Evolutionary conservation across 768 basidiomycete genomes (phyloP), one percentile per base, ranked within the genome.

Genomic region (Antrodiella citrinella): DNA sequence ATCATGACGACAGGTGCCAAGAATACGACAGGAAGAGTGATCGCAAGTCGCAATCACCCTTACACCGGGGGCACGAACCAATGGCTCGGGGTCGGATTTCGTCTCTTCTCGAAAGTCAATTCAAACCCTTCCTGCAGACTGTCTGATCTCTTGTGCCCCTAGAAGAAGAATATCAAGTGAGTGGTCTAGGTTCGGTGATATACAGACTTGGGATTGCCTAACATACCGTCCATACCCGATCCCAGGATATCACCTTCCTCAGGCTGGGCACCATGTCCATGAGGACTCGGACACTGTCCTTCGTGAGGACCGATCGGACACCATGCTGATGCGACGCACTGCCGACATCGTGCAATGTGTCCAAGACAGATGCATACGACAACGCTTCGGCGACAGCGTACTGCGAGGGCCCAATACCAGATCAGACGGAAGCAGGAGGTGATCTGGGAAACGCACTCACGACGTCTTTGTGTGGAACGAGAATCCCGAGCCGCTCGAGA

Each of bases 151-250:
- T 15, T 22, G 18, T 49, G 24, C 18, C 47, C 44, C 44, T 19
- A 18, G 18, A 22, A 49, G 47, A 51, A 48, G 20, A 30, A 23
- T 35, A 15, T 15, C n/a, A n/a, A n/a, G n/a, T n/a, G n/a, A n/a
- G n/a, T n/a, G n/a, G n/a, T n/a, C n/a, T n/a, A n/a, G n/a, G n/a
- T n/a, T n/a, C n/a, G n/a, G n/a, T n/a, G n/a, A n/a, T n/a, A n/a
- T n/a, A n/a, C n/a, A n/a, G n/a, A n/a, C n/a, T n/a, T n/a, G n/a
- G n/a, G n/a, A n/a, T n/a, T n/a, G n/a, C n/a, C n/a, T n/a, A n/a
- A 68, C 76, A 49, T 54, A 81, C 82, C 54, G 67, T 76, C 81
- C 82, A 84, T 10, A 75, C 59, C 35, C 79, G 67, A 15, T 71
- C 69, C 51, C 72, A 74, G 18, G 71, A 73, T 11, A 80, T 66